Percentiles rank a stretch among this genome's conserved stretches.
Conservation (phyloP, 306 rosid species). For the Glycine soja region DNA sequence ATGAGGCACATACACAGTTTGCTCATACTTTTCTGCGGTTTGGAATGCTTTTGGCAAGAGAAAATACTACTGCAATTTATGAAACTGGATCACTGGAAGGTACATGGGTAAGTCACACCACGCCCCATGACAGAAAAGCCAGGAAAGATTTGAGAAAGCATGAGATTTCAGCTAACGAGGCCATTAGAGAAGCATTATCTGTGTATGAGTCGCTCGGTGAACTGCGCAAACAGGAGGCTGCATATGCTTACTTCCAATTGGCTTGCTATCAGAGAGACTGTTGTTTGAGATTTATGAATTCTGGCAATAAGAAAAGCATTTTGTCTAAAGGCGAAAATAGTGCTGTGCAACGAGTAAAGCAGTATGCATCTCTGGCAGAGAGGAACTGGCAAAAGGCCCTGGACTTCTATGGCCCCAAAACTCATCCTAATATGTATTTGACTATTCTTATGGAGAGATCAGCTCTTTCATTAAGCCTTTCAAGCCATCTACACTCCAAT, state of each 20-base stretch:
- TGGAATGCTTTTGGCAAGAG: conserved; percentile 96
- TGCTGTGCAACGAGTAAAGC: conserved; percentile 79
- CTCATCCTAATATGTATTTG: conserved; percentile 79
- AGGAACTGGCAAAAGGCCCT: conserved; percentile 91
- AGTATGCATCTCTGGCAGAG: conserved; percentile 88
- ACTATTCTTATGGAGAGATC: conserved; percentile 89
- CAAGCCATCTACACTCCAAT: conserved; percentile 71
- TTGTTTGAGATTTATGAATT: conserved; percentile 82
- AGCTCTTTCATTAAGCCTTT: conserved; percentile 65
- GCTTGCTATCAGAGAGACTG: conserved; percentile 89
- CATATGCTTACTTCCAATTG: conserved; percentile 91
- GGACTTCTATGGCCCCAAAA: conserved; percentile 80
- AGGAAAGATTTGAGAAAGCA: conserved; percentile 71
- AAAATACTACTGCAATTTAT: conserved; percentile 74
- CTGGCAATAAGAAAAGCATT: conserved; percentile 60
- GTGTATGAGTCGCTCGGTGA: conserved; percentile 88
- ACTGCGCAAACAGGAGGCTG: conserved; percentile 88
- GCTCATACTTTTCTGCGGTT: conserved; percentile 93
- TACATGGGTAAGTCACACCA: conserved; percentile 44
- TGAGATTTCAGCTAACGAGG: conserved; percentile 93
- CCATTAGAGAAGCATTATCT: conserved; percentile 88
- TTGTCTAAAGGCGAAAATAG: conserved; percentile 64
- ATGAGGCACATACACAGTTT: conserved; percentile 85
- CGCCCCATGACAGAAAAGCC: conserved; percentile 53
- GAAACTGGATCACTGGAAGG: conserved; percentile 65